Percentiles rank a stretch among this genome's conserved stretches.
These are phyloP conservation scores for Stereum hirsutum DNA, from an alignment of 1,284 basidiomycete genomes.

Conservation along the genomic window DNA sequence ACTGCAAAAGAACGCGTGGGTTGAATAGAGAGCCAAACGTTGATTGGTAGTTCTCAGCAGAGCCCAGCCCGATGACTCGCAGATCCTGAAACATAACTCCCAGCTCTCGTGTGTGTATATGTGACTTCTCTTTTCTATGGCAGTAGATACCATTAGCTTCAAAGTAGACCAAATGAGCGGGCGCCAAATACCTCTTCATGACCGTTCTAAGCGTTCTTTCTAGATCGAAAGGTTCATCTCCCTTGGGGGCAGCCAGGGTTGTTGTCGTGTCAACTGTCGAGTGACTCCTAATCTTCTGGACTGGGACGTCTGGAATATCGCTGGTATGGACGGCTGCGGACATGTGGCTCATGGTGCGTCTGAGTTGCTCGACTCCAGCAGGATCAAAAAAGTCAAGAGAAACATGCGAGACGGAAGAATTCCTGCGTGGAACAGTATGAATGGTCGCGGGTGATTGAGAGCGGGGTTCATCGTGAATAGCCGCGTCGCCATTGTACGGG, in stretches of 20 bases:
- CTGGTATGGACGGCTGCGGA: too few species aligned
- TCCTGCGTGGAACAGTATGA: too few species aligned
- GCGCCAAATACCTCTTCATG: constrained; percentile 18
- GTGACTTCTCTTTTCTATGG: constrained; percentile 17
- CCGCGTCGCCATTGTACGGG: too few species aligned
- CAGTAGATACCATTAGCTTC: not conserved
- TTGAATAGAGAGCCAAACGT: constrained; percentile 27
- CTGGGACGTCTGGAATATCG: too few species aligned
- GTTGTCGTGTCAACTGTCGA: constrained; percentile 11
- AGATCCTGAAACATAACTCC: constrained; percentile 27
- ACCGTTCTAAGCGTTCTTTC: constrained; percentile 19
- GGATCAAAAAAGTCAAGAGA: constrained; percentile 23
- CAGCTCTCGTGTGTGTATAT: constrained; percentile 23
- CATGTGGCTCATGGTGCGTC: constrained; percentile 18
- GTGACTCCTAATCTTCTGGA: not conserved
- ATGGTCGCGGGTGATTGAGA: too few species aligned
- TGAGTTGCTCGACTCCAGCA: constrained; percentile 21
- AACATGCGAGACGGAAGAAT: constrained; percentile 13
- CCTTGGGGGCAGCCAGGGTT: constrained; percentile 12
- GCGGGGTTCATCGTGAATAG: too few species aligned
- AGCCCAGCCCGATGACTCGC: constrained; percentile 25
- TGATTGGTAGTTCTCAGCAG: constrained; percentile 8
- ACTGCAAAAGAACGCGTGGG: constrained; percentile 19
- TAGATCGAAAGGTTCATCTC: constrained; percentile 20
- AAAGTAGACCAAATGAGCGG: too few species aligned